Evolutionary conservation across 164 flowering plant species (phyloP).

Genomic region (Cinnamomum chago): DNA sequence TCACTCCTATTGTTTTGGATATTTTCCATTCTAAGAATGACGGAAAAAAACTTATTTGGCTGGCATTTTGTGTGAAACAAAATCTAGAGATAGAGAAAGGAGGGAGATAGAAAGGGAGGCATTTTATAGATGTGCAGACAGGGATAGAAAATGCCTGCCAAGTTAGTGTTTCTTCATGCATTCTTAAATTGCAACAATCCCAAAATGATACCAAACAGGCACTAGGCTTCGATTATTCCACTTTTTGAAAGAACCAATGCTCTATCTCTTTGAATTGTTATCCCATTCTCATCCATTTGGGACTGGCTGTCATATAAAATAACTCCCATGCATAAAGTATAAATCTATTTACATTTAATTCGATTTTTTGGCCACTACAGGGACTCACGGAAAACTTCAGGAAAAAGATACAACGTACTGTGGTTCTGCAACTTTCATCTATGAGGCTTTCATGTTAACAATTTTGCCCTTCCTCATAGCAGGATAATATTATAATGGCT

Average conservation of each 20-base stretch:
- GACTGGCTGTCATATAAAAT: neutral
- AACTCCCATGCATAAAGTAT: neutral
- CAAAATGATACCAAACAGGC: neutral
- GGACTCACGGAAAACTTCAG: constrained; percentile 79
- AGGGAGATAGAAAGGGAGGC: too few relatives aligned
- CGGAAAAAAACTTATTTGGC: too few relatives aligned
- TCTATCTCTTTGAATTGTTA: neutral
- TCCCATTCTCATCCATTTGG: neutral
- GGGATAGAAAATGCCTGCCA: too few relatives aligned
- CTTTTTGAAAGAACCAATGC: too few relatives aligned
- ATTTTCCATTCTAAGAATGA: too few relatives aligned
- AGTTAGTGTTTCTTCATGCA: too few relatives aligned
- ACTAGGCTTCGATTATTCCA: too few relatives aligned
- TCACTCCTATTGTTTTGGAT: too few relatives aligned
- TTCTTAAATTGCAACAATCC: too few relatives aligned
- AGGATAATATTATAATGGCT: constrained; percentile 3
- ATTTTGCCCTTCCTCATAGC: constrained; percentile 69
- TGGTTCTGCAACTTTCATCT: constrained; percentile 59
- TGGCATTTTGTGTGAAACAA: too few relatives aligned
- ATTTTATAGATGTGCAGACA: too few relatives aligned
- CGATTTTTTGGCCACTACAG: constrained; percentile 25
- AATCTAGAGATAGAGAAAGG: too few relatives aligned
- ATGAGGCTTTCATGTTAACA: constrained; percentile 61
- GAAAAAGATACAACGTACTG: constrained; percentile 47
- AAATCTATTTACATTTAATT: neutral